Percentiles rank a stretch among this genome's conserved stretches.
These are phyloP conservation scores for Russula vinacea DNA, from an alignment of 768 basidiomycete species.

Conservation along the genomic window DNA sequence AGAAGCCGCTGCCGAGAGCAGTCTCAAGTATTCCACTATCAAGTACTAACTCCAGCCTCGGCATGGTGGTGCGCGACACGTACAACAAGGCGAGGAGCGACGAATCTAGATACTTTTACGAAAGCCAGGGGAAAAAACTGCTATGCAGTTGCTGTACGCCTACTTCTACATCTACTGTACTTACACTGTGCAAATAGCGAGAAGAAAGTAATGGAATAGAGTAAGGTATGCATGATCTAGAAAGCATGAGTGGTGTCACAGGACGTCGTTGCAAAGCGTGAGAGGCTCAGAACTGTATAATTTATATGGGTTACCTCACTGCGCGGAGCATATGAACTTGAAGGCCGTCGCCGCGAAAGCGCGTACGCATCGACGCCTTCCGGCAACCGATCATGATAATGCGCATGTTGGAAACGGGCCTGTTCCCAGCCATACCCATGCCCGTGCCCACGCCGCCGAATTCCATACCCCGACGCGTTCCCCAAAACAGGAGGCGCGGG, in stretches of 20 bases:
- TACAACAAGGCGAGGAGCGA: not conserved
- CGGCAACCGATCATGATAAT: not conserved
- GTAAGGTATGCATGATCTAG: slow-evolving; percentile 5
- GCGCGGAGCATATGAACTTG: not conserved
- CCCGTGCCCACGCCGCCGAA: not conserved
- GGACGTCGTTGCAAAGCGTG: not conserved
- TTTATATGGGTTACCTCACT: not conserved
- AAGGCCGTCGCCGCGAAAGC: slow-evolving; percentile 4
- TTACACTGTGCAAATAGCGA: not conserved
- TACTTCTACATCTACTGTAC: not conserved
- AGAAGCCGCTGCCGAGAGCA: no score
- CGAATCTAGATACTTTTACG: not conserved
- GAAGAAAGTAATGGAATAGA: not conserved
- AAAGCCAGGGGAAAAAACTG: not conserved
- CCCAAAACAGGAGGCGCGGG: not conserved
- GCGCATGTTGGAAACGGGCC: not conserved
- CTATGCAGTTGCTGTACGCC: not conserved
- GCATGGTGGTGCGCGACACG: not conserved
- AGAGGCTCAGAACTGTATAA: not conserved
- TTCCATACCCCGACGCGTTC: slow-evolving; percentile 7
- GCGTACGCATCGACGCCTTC: slow-evolving; percentile 7
- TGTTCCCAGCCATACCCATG: slow-evolving; percentile 1
- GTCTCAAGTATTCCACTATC: no score
- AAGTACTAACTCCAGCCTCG: no score
- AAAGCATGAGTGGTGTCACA: not conserved